phyloP scores from a whole-genome alignment of 2,329 filamentous ascomycete genomes.

The Ophiostoma himal-ulmi region DNA sequence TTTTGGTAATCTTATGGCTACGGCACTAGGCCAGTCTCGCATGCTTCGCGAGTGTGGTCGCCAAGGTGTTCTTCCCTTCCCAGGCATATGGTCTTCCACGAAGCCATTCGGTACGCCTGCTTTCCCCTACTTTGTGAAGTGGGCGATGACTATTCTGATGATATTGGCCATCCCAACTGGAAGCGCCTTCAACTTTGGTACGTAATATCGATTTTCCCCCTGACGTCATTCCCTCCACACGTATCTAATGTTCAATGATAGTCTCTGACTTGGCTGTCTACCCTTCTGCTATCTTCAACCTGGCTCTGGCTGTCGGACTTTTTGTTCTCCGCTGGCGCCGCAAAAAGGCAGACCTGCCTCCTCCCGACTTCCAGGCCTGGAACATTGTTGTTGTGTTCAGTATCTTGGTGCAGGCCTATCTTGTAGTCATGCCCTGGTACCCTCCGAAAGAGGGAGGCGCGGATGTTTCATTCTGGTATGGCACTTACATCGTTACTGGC shows the following conservation, averaged over 20 bases:
- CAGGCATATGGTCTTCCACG: conserved; percentile 56
- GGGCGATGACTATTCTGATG: conserved; percentile 51
- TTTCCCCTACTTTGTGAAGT: conserved; percentile 53
- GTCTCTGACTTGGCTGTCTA: conserved; percentile 56
- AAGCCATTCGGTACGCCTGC: conserved; percentile 58
- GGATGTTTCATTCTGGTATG: conserved; percentile 69
- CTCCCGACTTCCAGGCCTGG: conserved; percentile 55
- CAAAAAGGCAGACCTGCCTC: conserved; percentile 43
- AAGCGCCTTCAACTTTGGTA: conserved; percentile 58
- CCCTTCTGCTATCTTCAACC: conserved; percentile 52
- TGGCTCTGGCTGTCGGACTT: conserved; percentile 52
- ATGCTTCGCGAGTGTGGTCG: conserved; percentile 56
- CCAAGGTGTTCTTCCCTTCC: conserved; percentile 55
- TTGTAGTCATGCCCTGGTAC: conserved; percentile 67
- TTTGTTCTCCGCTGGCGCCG: conserved; percentile 53
- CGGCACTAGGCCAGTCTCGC: conserved; percentile 50
- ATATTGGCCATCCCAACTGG: conserved; percentile 56
- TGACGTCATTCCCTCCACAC: too few relatives aligned
- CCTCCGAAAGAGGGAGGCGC: conserved; percentile 59
- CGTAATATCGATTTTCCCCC: conserved; percentile 13
- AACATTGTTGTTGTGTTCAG: conserved; percentile 52
- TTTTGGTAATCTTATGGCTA: conserved; percentile 53
- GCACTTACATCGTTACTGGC: conserved; percentile 60
- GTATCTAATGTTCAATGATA: neutral
- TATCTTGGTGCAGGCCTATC: conserved; percentile 53